These are phyloP conservation scores for Aristolochia californica DNA, from an alignment of 164 flowering plant species.

Conservation along the genomic window DNA sequence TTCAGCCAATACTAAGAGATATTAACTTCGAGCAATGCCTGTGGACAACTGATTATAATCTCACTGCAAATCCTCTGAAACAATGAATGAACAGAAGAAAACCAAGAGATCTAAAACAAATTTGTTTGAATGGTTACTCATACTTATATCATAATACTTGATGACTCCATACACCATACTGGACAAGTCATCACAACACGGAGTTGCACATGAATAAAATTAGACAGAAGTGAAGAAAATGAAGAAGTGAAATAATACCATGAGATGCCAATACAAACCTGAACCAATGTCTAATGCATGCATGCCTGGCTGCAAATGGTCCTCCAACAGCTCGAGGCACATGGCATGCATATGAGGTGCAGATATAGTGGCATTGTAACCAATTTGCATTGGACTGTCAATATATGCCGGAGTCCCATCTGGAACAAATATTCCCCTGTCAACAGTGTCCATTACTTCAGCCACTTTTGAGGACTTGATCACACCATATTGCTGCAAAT, in stretches of 20 bases:
- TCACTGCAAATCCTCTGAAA: too few relatives aligned
- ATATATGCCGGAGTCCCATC: slow-evolving; percentile 50
- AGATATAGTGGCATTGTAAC: slow-evolving; percentile 88
- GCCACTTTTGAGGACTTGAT: slow-evolving; percentile 51
- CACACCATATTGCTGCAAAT: slow-evolving; percentile 54
- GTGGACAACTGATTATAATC: too few relatives aligned
- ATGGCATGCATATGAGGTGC: slow-evolving; percentile 98
- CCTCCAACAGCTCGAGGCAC: slow-evolving; percentile 69
- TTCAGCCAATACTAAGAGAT: too few relatives aligned
- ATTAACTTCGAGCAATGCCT: too few relatives aligned
- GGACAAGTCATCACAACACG: background rate
- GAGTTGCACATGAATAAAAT: background rate
- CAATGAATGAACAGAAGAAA: too few relatives aligned
- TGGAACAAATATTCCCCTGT: slow-evolving; percentile 78
- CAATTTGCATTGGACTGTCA: slow-evolving; percentile 80
- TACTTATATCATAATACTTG: too few relatives aligned
- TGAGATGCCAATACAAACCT: slow-evolving; percentile 25
- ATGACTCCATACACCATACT: too few relatives aligned
- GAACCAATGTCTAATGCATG: slow-evolving; percentile 91
- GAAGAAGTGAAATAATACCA: background rate
- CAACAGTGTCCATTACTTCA: slow-evolving; percentile 66
- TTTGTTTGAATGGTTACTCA: too few relatives aligned
- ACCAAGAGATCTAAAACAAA: too few relatives aligned
- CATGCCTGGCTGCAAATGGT: slow-evolving; percentile 86
- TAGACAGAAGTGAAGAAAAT: background rate